phyloP scores from a whole-genome alignment of 495 filamentous ascomycete species.

The Annulohypoxylon nitens region DNA sequence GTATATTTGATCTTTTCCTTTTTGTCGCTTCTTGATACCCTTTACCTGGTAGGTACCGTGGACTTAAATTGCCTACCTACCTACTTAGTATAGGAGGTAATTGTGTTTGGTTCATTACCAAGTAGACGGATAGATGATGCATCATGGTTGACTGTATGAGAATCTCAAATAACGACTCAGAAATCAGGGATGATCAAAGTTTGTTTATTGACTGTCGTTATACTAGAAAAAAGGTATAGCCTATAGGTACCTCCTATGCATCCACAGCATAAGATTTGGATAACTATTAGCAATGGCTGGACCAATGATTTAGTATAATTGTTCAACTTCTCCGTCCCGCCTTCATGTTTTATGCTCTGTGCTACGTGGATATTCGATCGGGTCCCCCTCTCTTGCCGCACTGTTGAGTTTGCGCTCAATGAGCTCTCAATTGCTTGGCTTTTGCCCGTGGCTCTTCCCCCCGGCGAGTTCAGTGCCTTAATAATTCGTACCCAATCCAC shows the following conservation, averaged over 20 bases:
- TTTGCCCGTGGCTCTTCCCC: not conserved
- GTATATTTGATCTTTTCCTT: not conserved
- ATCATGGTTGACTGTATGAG: not conserved
- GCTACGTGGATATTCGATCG: slow-evolving; percentile 7
- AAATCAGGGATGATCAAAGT: too few species aligned
- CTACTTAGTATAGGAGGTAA: too few species aligned
- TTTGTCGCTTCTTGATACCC: slow-evolving; percentile 7
- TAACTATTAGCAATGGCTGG: not conserved
- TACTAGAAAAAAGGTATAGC: not conserved
- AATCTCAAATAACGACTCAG: not conserved
- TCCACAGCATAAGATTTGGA: not conserved
- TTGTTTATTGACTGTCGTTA: not conserved
- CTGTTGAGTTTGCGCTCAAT: slow-evolving; percentile 25
- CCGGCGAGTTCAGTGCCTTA: slow-evolving; percentile 42
- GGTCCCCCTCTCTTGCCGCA: not conserved
- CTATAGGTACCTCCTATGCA: not conserved
- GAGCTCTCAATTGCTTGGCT: not conserved
- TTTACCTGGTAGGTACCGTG: not conserved
- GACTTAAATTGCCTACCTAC: too few species aligned
- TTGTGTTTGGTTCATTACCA: too few species aligned
- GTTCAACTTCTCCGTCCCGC: slow-evolving; percentile 13
- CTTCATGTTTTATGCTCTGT: slow-evolving; percentile 11
- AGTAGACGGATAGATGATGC: too few species aligned
- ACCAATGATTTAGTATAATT: slow-evolving; percentile 11
- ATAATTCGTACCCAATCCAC: slow-evolving; percentile 49